These are phyloP conservation scores for Aspergillus sp. DNA, from an alignment of 2,329 filamentous ascomycete genomes.

Conservation along the genomic window DNA sequence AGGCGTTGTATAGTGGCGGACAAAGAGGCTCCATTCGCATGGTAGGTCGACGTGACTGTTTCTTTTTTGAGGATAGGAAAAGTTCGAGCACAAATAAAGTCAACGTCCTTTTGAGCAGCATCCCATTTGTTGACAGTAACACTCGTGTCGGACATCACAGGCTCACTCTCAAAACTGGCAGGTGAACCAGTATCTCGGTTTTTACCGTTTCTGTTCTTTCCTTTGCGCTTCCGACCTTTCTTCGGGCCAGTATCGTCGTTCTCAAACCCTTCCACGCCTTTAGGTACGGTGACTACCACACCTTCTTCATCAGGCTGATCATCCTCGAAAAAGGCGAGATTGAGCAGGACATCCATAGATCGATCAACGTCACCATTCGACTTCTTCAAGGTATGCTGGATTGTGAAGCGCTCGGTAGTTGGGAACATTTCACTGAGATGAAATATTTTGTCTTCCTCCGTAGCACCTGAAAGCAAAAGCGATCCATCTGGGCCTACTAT, in stretches of 20 bases:
- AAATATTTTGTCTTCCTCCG: slow-evolving; percentile 59
- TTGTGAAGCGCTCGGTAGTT: slow-evolving; percentile 63
- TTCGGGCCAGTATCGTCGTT: slow-evolving; percentile 46
- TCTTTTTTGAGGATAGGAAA: slow-evolving; percentile 47
- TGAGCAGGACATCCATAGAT: slow-evolving; percentile 78
- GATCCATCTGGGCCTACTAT: slow-evolving; percentile 30
- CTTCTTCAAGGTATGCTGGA: slow-evolving; percentile 67
- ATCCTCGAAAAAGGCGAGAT: slow-evolving; percentile 70
- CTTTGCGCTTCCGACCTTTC: slow-evolving; percentile 46
- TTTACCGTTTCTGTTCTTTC: slow-evolving; percentile 33
- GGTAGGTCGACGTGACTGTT: slow-evolving; percentile 58
- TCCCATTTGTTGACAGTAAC: slow-evolving; percentile 57
- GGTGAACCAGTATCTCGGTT: slow-evolving; percentile 21
- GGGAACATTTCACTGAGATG: slow-evolving; percentile 72
- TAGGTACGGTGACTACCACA: slow-evolving; percentile 49
- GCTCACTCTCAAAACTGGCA: slow-evolving; percentile 16
- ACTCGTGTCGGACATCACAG: slow-evolving; percentile 14
- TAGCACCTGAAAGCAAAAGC: slow-evolving; percentile 28
- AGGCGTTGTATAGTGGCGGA: slow-evolving; percentile 56
- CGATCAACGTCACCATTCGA: slow-evolving; percentile 64
- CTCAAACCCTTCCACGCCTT: slow-evolving; percentile 81
- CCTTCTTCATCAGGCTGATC: slow-evolving; percentile 56
- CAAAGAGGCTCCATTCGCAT: slow-evolving; percentile 57
- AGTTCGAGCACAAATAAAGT: slow-evolving; percentile 58
- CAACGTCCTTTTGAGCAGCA: slow-evolving; percentile 56